phyloP scores from a whole-genome alignment of 2,329 filamentous ascomycete species.

The Trichoderma sp. region DNA sequence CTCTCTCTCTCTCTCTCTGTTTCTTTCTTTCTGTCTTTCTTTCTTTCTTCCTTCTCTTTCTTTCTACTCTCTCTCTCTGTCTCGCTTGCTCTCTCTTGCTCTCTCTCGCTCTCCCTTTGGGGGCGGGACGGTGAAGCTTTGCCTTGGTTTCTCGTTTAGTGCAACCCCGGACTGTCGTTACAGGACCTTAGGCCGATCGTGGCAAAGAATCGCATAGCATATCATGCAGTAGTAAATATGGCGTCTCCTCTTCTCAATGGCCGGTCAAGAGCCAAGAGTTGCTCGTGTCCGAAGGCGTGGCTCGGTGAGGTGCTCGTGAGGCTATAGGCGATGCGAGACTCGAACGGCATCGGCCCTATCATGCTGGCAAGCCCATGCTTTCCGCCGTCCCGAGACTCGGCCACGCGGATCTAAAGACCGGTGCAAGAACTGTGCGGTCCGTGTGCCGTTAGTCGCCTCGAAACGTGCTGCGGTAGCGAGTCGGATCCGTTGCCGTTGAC shows the following conservation, averaged over 20 bases:
- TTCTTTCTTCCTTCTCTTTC: not conserved
- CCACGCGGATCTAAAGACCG: not conserved
- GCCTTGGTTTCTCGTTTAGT: not conserved
- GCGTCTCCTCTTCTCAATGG: not conserved
- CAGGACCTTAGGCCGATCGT: constrained; percentile 7
- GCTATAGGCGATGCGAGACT: not conserved
- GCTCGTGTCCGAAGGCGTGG: not conserved
- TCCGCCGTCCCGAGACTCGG: not conserved
- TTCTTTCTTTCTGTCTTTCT: constrained; percentile 6
- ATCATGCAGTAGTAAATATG: not conserved
- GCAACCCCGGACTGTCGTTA: constrained; percentile 21
- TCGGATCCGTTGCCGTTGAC: constrained; percentile 25
- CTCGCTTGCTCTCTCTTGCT: not conserved
- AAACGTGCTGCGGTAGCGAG: constrained; percentile 2
- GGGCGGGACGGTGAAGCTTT: constrained; percentile 1
- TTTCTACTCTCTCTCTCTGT: no score
- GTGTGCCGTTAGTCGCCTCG: constrained; percentile 10
- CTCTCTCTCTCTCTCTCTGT: not conserved
- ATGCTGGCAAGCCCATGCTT: constrained; percentile 6
- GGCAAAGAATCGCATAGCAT: constrained; percentile 9
- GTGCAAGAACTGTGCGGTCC: constrained; percentile 1
- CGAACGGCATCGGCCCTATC: constrained; percentile 20
- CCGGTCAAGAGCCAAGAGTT: not conserved
- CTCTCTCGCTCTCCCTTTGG: not conserved
- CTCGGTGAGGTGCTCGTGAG: not conserved